phyloP scores from a whole-genome alignment of 306 rosid genomes.

The Gastrolobium villosum region DNA sequence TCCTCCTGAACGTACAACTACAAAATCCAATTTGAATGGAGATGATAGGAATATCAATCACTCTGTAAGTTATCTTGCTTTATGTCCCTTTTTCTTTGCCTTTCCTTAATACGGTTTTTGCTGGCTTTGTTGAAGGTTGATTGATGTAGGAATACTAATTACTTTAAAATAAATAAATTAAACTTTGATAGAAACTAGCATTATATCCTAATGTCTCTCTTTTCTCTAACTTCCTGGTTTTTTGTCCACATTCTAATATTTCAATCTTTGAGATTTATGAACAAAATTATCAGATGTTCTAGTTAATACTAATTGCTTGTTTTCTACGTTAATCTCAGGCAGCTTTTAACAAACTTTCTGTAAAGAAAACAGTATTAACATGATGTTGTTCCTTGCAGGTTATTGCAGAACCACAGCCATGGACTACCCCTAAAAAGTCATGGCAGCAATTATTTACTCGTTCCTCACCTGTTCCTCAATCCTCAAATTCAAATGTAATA shows the following conservation, averaged over 20 bases:
- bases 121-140: slow-evolving; percentile 30
- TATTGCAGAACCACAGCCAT: slow-evolving; percentile 63
- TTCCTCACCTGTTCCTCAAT: slow-evolving; percentile 67
- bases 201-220: slow-evolving; percentile 7
- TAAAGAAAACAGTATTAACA: slow-evolving; percentile 43
- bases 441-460: slow-evolving; percentile 97
- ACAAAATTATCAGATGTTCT: slow-evolving; percentile 2
- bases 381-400: slow-evolving; percentile 68
- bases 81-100: slow-evolving; percentile 30
- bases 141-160: slow-evolving; percentile 18
- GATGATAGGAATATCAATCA: slow-evolving; percentile 67
- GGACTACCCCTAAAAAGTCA: slow-evolving; percentile 77
- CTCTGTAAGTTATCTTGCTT: slow-evolving; percentile 66
- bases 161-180: background rate
- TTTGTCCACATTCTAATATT: background rate
- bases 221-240: background rate
- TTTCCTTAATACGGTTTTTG: slow-evolving; percentile 7
- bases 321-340: slow-evolving; percentile 17
- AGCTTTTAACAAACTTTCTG: background rate
- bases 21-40: slow-evolving; percentile 65
- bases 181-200: background rate
- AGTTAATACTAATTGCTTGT: slow-evolving; percentile 30
- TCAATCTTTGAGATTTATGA: slow-evolving; percentile 5
- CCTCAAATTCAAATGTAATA: slow-evolving; percentile 76
- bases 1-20: slow-evolving; percentile 66